Evolutionary conservation across 495 filamentous ascomycete species (phyloP), one percentile per base, ranked within the genome.

Genomic region (Rusavskia elegans): DNA sequence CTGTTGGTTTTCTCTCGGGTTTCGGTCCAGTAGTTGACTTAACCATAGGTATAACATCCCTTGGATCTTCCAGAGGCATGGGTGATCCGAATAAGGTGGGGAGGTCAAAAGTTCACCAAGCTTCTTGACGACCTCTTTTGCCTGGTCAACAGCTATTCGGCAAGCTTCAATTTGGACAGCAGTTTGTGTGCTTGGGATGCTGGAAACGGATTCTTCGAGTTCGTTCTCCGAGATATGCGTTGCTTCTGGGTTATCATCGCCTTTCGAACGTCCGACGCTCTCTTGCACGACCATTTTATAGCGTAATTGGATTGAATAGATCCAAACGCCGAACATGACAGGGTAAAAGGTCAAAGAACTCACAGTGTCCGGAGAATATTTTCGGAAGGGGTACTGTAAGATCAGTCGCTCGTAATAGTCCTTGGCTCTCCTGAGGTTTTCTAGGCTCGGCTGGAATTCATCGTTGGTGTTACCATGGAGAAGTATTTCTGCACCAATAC

Each of bases 11-110:
- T 11, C n/a, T 11, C 17, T 21, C n/a, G 40, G n/a, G 16, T 8
- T 21, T 19, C n/a, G n/a, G 17, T 42, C 40, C 6, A 68, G 61
- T 42, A 90, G 61, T 56, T 89, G 84, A 2, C 66, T 77, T 21
- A 85, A 68, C 74, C 82, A 89, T 27, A 85, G 63, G 10, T 71
- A 76, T 8, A 86, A 66, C 76, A 84, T 85, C 9, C 70, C 84
- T 41, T 81, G 66, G 10, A 89, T 64, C 50, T 78, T 64, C 35
- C 83, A 67, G 48, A 92, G 61, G 46, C 71, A 70, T 10, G 68
- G 53, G 41, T 75, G 74, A 42, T 77, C 72, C 1, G 75, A 77
- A 59, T 79, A 88, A 1, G 85, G 84, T 30, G 75, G 71, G 23
- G 76, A 78, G 35, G 71, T 68, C 58, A 88, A 68, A 8, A 83